A percentile compares a stretch with the other conserved stretches of the same genome.
phyloP scores from a whole-genome alignment of 2,329 filamentous ascomycete species.

The Fusarium sulawesiense region DNA sequence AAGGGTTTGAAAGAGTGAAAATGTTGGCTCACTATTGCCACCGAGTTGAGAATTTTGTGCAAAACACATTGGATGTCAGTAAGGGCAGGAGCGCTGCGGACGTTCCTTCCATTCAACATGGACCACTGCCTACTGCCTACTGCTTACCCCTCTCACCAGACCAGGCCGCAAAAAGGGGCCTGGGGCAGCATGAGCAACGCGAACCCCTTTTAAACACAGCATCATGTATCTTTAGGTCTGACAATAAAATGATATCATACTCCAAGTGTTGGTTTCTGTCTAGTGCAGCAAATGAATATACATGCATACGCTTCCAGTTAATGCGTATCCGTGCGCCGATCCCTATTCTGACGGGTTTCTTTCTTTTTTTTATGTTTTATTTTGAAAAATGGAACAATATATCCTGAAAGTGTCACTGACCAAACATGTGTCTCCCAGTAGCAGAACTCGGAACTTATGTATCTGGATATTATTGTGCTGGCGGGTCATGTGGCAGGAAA shows the following conservation, averaged over 20 bases:
- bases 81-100: conserved; percentile 8
- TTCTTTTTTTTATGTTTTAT: conserved; percentile 17
- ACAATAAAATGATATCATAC: neutral
- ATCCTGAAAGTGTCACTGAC: neutral
- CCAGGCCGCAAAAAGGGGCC: neutral
- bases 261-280: conserved; percentile 30
- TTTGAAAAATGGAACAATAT: conserved; percentile 8
- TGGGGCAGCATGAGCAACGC: neutral
- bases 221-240: neutral
- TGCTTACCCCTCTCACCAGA: neutral
- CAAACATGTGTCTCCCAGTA: neutral
- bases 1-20: neutral
- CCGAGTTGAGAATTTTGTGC: conserved; percentile 8
- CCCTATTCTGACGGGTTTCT: conserved; percentile 20
- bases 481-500: conserved; percentile 86
- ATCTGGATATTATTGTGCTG: conserved; percentile 36
- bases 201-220: neutral
- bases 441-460: neutral
- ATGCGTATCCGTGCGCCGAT: conserved; percentile 34
- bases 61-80: neutral
- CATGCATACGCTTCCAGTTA: conserved; percentile 32
- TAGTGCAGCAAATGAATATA: conserved; percentile 23
- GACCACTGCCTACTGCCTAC: neutral
- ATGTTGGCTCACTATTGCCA: neutral
- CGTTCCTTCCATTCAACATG: conserved; percentile 12